Evolutionary conservation across 805 yeast genomes (phyloP).

Genomic region (Candida silvicultrix): DNA sequence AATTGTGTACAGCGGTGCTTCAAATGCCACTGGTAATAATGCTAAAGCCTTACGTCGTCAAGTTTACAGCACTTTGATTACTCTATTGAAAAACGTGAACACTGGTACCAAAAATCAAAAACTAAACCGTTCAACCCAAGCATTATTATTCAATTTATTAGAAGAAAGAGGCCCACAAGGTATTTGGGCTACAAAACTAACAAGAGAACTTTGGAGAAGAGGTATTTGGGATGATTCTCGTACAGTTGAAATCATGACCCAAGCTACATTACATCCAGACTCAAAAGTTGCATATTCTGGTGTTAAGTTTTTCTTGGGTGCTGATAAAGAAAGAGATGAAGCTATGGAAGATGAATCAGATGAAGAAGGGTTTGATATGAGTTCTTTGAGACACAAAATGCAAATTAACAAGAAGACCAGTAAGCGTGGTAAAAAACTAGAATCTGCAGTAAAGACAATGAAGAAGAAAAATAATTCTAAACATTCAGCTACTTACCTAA

Average conservation of each 20-base stretch:
- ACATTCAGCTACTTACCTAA: slow-evolving; percentile 62
- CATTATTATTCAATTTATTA: slow-evolving; percentile 78
- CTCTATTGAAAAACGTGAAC: slow-evolving; percentile 76
- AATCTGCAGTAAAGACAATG: slow-evolving; percentile 59
- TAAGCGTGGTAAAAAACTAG: slow-evolving; percentile 77
- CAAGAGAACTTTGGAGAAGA: slow-evolving; percentile 95
- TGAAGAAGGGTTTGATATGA: slow-evolving; percentile 72
- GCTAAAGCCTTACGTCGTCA: slow-evolving; percentile 81
- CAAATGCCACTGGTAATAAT: slow-evolving; percentile 44
- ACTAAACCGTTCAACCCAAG: slow-evolving; percentile 85
- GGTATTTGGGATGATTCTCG: slow-evolving; percentile 98
- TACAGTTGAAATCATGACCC: slow-evolving; percentile 96
- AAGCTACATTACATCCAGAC: slow-evolving; percentile 87
- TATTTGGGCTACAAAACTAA: slow-evolving; percentile 91
- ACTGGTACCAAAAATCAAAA: slow-evolving; percentile 87
- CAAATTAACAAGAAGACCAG: slow-evolving; percentile 76
- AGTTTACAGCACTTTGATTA: slow-evolving; percentile 71
- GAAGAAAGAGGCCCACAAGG: slow-evolving; percentile 81
- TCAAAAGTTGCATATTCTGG: slow-evolving; percentile 85
- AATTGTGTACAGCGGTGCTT: slow-evolving; percentile 52
- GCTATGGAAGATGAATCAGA: slow-evolving; percentile 64
- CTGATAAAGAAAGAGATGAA: slow-evolving; percentile 90
- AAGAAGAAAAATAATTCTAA: slow-evolving; percentile 59
- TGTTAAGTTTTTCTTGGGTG: slow-evolving; percentile 86
- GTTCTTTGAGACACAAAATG: slow-evolving; percentile 71